Evolutionary conservation across 805 yeast genomes (phyloP).

Genomic region (Teunomyces aglyptinius): DNA sequence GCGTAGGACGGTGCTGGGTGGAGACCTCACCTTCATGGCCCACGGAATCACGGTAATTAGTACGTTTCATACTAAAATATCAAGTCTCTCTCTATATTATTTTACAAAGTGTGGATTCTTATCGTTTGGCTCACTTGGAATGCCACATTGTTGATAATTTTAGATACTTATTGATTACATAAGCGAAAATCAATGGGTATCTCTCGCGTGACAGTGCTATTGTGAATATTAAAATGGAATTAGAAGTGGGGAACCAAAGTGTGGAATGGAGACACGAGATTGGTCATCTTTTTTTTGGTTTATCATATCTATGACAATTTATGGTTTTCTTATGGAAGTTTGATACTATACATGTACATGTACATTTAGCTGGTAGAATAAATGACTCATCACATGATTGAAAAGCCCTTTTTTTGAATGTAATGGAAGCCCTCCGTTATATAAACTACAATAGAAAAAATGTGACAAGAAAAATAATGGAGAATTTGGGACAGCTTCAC

Average conservation of each 20-base stretch:
- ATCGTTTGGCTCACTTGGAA: background rate
- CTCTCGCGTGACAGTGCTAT: background rate
- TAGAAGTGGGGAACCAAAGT: no score
- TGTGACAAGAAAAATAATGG: no score
- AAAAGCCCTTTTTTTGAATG: no score
- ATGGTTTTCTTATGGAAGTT: no score
- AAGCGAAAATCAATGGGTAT: background rate
- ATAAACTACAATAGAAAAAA: background rate
- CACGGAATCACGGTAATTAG: conserved; percentile 14
- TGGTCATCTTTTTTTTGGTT: no score
- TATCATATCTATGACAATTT: no score
- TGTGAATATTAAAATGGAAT: no score
- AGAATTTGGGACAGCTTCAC: background rate
- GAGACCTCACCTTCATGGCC: conserved; percentile 36
- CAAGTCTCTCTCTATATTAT: background rate
- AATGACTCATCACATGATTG: no score
- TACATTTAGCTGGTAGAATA: no score
- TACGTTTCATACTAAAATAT: background rate
- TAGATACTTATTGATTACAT: background rate
- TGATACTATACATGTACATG: no score
- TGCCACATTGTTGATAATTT: background rate
- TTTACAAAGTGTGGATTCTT: background rate
- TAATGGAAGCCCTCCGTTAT: background rate
- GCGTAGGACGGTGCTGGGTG: conserved; percentile 21
- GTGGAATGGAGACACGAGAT: no score